Evolutionary conservation across 768 basidiomycete genomes (phyloP), one percentile per base, ranked within the genome.

Genomic region (Pholiota molesta): DNA sequence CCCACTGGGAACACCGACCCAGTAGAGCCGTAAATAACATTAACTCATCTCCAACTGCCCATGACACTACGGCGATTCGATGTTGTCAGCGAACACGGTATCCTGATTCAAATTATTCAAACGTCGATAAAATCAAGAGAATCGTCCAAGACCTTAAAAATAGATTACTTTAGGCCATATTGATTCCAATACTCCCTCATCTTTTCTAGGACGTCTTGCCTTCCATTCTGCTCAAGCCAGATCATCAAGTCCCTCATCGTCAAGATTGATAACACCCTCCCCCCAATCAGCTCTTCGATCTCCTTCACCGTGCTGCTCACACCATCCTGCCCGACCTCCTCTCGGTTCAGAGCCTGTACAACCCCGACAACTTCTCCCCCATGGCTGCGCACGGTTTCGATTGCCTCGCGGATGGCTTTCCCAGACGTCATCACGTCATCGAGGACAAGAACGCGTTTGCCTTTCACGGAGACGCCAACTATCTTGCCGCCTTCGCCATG

Each of bases 371-470:
- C 88, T 57, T 90, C 81, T 0, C 96, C 95, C 2, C 90, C 91
- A 40, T 84, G 81, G 53, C 77, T 71, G 37, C 75, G 73, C 17
- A 99, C 89, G 8, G 88, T 86, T 51, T 88, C 86, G 54, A 97
- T 90, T 2, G 95, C 91, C 35, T 87, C 84, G 9, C 95, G 85
- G 31, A 95, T 88, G 5, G 97, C 97, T 23, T 90, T 97, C 14
- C 92, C 92, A 11, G 90, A 85, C 2, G 97, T 99, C 82, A 98
- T 94, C 56, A 99, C 97, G 67, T 99, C 97, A 79, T 99, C 97
- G 35, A 99, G 81, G 49, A 99, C 85, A 55, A 99, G 85, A 2
- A 99, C 92, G 54, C 83, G 81, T 72, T 91, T 89, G 23, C 91
- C 94, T 57, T 83, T 78, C n/a, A 97, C 83, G 3, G 90, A 77